Conservation (phyloP, 2,329 filamentous ascomycete species). For the Orbilia oligospora region DNA sequence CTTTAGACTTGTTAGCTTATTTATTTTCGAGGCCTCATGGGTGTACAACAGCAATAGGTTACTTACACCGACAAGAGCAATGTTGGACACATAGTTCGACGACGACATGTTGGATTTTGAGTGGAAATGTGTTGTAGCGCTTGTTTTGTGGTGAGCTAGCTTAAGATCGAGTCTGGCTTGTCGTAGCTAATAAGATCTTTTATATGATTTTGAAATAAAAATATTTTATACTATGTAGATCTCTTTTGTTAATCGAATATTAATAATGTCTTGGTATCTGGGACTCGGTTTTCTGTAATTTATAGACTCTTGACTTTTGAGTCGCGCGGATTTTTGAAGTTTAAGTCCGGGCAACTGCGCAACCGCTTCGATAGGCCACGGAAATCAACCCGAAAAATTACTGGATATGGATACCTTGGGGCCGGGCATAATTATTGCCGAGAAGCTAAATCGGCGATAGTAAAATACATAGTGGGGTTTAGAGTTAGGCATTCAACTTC, state of each 20-base stretch:
- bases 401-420: conserved; percentile 21
- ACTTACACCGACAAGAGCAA: conserved; percentile 57
- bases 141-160: neutral
- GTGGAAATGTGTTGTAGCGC: neutral
- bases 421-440: conserved; percentile 31
- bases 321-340: conserved; percentile 28
- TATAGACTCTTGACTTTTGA: conserved; percentile 15
- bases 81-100: conserved; percentile 48
- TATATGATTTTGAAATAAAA: neutral
- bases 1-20: conserved; percentile 60
- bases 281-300: neutral
- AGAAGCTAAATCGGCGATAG: neutral
- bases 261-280: neutral
- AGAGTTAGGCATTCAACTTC: neutral
- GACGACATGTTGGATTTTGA: conserved; percentile 52
- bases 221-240: neutral
- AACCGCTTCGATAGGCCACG: conserved; percentile 7
- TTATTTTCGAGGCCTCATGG: neutral
- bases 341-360: conserved; percentile 50
- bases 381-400: conserved; percentile 33
- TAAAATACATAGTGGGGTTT: neutral
- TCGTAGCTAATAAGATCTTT: neutral
- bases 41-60: neutral
- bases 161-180: no score
- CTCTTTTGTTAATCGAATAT: no score